Evolutionary conservation across 2,329 filamentous ascomycete species (phyloP), one percentile per base, ranked within the genome.

Genomic region (Tricladium varicosporioides): DNA sequence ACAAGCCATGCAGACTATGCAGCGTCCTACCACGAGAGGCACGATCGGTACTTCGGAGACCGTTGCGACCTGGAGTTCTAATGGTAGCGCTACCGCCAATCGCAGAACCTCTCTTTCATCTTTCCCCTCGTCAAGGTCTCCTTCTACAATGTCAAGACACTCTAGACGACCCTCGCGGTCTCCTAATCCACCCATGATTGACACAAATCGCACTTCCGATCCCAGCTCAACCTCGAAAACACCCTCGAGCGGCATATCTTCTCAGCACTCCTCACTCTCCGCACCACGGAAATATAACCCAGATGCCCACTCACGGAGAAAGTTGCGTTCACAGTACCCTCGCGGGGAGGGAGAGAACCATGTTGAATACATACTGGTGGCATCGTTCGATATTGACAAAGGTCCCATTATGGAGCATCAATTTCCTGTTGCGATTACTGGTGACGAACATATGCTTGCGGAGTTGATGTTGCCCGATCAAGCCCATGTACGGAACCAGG

Each of bases 321-420:
- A 80, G 69, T 74, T 87, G 69, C 86, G 84, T 56, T 89, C 89
- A 16, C 89, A 92, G 67, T 92, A 92, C 68, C 89, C 89, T 14
- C 80, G 85, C n/a, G 80, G 87, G 56, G 82, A 85, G 10, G 77
- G 79, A 5, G 88, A 97, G 72, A 95, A 94, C 68, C 94, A 99
- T 87, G 94, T 99, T 75, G 94, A 99, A 72, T 99, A 97, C 71
- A 97, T 99, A 53, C 80, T 99, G 53, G 94, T 99, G 54, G 94
- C 94, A 3, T 96, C 92, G 2, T 99, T 99, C 74, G 92, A 97
- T 73, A 96, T 97, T 67, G 93, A 97, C 72, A 86, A 91, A 53
- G 94, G 94, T 2, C 93, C 93, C 48, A 86, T 97, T 66, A 97
- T 99, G 94, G 94, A 99, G 71, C 92, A 99, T 71, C 94, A 99